Evolutionary conservation across 345 rosid genomes (phyloP).

Genomic region (Aethionema arabicum): DNA sequence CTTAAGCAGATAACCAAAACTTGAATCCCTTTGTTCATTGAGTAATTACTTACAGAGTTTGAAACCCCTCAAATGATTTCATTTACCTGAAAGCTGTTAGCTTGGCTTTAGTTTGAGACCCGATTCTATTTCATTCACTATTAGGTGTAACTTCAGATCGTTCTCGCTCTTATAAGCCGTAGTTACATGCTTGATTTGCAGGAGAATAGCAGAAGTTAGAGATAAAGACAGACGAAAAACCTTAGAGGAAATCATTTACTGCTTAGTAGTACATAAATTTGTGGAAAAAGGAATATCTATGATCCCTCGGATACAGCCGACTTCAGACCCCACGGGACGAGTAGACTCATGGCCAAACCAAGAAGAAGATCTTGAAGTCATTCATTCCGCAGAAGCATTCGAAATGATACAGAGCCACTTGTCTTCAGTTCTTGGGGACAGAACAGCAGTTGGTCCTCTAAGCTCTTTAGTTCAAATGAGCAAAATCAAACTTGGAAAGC

Average conservation of each 20-base stretch:
- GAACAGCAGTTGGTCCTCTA: constrained; percentile 65
- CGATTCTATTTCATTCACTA: background rate
- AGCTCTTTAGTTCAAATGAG: constrained; percentile 66
- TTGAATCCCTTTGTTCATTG: background rate
- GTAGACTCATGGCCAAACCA: constrained; percentile 95
- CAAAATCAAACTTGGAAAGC: constrained; percentile 86
- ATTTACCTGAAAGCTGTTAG: background rate
- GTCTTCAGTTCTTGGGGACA: constrained; percentile 71
- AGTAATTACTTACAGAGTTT: background rate
- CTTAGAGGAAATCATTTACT: constrained; percentile 81
- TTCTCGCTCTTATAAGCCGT: constrained; percentile 1
- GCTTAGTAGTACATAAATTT: constrained; percentile 72
- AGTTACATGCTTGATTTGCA: constrained; percentile 22
- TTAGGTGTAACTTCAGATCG: background rate
- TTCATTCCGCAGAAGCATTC: constrained; percentile 89
- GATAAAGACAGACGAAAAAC: constrained; percentile 68
- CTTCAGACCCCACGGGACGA: constrained; percentile 75
- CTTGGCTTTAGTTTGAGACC: background rate
- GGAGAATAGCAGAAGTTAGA: constrained; percentile 88
- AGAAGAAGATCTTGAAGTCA: constrained; percentile 75
- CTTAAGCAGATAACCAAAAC: constrained; percentile 7
- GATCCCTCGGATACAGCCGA: constrained; percentile 67
- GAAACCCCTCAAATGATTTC: background rate
- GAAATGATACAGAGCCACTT: constrained; percentile 93
- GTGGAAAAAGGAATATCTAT: constrained; percentile 61